Evolutionary conservation across 129 eudicot species (phyloP).

Genomic region (Tagetes erecta): DNA sequence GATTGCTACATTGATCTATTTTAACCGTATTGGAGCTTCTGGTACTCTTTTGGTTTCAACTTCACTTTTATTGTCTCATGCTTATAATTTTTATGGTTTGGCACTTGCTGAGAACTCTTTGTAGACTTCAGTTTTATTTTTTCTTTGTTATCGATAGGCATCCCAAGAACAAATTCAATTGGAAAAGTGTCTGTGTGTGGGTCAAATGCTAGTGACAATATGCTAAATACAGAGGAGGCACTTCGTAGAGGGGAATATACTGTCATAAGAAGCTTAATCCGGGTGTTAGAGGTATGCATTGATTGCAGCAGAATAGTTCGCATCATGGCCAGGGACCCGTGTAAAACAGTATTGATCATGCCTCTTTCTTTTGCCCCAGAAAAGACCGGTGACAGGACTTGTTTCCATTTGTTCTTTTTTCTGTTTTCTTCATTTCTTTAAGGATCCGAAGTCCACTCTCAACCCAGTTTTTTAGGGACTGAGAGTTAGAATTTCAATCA

Average conservation of each 20-base stretch:
- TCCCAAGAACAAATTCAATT: constrained; percentile 71
- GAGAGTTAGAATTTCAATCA: neutral
- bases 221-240: constrained; percentile 81
- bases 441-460: neutral
- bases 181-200: constrained; percentile 61
- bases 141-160: constrained; percentile 47
- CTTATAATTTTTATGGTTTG: neutral
- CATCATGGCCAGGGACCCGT: neutral
- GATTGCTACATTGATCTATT: constrained; percentile 85
- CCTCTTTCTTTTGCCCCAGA: neutral
- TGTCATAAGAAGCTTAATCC: constrained; percentile 91
- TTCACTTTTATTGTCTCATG: constrained; percentile 11
- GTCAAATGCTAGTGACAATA: constrained; percentile 53
- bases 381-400: neutral
- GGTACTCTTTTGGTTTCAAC: constrained; percentile 44
- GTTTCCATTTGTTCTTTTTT: neutral
- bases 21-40: constrained; percentile 82
- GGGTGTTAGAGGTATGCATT: constrained; percentile 81
- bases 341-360: neutral
- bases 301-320: constrained; percentile 8
- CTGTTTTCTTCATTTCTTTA: neutral
- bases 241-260: constrained; percentile 92
- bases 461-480: neutral
- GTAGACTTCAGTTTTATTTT: constrained; percentile 8
- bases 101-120: neutral